Evolutionary conservation across 495 filamentous ascomycete genomes (phyloP), one percentile per base, ranked within the genome.

Genomic region (Aspergillus ellipticus): DNA sequence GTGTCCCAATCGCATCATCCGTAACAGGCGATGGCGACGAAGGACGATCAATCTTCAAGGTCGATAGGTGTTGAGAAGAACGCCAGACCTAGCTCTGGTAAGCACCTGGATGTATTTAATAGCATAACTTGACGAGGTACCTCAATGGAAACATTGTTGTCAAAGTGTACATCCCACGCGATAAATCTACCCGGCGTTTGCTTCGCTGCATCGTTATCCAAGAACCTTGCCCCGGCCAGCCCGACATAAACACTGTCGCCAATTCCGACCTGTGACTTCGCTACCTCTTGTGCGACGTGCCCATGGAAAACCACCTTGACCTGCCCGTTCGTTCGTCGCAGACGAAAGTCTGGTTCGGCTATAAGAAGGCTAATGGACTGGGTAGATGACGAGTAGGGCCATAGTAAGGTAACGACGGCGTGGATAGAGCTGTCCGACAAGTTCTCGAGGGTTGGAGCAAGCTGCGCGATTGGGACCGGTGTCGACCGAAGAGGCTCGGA

Each of bases 371-470:
- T 85, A 58, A 89, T 73, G 9, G 83, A 85, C 37, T 79, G 77
- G 6, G 80, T 85, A 13, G 89, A 86, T 6, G 85, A 85, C 31
- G 88, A 96, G 69, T 89, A 98, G 0, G 94, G 94, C 93, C 94
- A 97, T 43, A 91, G 82, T 16, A 98, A 83, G 5, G 88, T 89
- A 31, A 96, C 85, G 1, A 90, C 77, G 13, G 86, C 92, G 49
- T 74, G 70, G 24, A 91, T 74, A n/a, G 71, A 73, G 45, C 65
- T 68, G 6, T 59, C 51, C 9, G 67, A 59, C 5, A 58, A 41
- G 21, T 65, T 33, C 35, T 74, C 60, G 49, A 77, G 65, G 22
- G 66, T 61, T n/a, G 90, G 89, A 9, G 73, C 70, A 49, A 94
- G 79, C 60, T 86, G 74, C 28, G 89, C 82, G 62, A 96, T 92